Conservation (phyloP, 2,329 filamentous ascomycete genomes). For the Colletotrichum eleusines region DNA sequence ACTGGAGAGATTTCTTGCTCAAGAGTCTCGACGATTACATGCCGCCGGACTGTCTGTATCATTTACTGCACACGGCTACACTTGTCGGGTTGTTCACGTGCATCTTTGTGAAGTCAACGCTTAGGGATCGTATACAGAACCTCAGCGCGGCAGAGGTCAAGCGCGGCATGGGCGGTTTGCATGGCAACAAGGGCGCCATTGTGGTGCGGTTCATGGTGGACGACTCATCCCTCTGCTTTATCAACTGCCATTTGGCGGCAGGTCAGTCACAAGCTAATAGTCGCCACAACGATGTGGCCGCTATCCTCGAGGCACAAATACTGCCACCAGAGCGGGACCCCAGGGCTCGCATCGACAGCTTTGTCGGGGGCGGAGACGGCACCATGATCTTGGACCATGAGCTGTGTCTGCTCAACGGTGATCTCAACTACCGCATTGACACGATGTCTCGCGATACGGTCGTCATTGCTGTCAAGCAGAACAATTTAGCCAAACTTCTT, state of each 20-base stretch:
- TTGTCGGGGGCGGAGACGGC: conserved; percentile 92
- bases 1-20: conserved; percentile 92
- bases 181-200: conserved; percentile 97
- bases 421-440: conserved; percentile 98
- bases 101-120: conserved; percentile 87
- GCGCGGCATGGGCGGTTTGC: conserved; percentile 92
- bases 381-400: conserved; percentile 96
- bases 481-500: conserved; percentile 86
- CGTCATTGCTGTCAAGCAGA: conserved; percentile 83
- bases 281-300: conserved; percentile 91
- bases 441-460: conserved; percentile 96
- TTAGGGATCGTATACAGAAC: conserved; percentile 81
- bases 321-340: conserved; percentile 80
- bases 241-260: conserved; percentile 97
- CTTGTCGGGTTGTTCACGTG: conserved; percentile 96
- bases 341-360: conserved; percentile 78
- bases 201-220: conserved; percentile 93
- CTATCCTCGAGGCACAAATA: conserved; percentile 83
- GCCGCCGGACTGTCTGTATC: conserved; percentile 81
- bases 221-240: conserved; percentile 93
- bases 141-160: conserved; percentile 88
- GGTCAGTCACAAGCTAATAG: conserved; percentile 91
- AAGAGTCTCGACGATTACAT: conserved; percentile 86
- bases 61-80: conserved; percentile 87
- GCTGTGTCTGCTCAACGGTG: conserved; percentile 95